Percentiles rank a stretch among this genome's conserved stretches.
Conservation (phyloP, 2,329 filamentous ascomycete genomes). For the Plectosphaerella sp. region DNA sequence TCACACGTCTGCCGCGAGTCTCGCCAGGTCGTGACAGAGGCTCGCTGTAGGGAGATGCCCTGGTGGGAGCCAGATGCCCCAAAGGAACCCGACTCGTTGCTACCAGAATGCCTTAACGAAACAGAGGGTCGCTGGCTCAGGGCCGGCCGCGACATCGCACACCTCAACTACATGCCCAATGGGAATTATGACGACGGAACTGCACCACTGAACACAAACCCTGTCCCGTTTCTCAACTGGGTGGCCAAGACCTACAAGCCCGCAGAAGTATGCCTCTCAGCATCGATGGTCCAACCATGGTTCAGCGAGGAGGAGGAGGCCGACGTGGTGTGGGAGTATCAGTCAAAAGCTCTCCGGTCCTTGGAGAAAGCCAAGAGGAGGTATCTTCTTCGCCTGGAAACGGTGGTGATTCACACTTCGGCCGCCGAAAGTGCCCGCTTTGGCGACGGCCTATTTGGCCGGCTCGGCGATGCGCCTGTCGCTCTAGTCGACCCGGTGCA, state of each 20-base stretch:
- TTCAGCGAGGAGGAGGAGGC: neutral
- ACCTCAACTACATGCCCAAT: neutral
- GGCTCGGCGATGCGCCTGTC: neutral
- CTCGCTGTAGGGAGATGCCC: too few relatives aligned
- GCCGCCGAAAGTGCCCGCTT: neutral
- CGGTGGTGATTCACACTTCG: neutral
- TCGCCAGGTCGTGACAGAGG: neutral
- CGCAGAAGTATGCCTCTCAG: neutral
- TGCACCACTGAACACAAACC: neutral
- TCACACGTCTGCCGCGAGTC: neutral
- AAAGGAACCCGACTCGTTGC: neutral
- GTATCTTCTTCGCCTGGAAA: neutral
- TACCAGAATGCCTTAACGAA: too few relatives aligned
- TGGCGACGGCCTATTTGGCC: neutral
- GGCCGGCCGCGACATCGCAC: neutral
- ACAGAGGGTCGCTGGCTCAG: neutral
- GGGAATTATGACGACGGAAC: neutral
- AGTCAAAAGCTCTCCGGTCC: neutral
- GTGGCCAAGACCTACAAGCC: neutral
- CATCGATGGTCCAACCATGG: too few relatives aligned
- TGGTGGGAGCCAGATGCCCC: neutral
- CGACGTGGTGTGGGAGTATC: neutral
- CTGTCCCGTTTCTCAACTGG: neutral
- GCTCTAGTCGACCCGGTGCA: neutral
- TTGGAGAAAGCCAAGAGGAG: neutral